Conservation (phyloP, 768 basidiomycete species). For the Suillus tomentosus region DNA sequence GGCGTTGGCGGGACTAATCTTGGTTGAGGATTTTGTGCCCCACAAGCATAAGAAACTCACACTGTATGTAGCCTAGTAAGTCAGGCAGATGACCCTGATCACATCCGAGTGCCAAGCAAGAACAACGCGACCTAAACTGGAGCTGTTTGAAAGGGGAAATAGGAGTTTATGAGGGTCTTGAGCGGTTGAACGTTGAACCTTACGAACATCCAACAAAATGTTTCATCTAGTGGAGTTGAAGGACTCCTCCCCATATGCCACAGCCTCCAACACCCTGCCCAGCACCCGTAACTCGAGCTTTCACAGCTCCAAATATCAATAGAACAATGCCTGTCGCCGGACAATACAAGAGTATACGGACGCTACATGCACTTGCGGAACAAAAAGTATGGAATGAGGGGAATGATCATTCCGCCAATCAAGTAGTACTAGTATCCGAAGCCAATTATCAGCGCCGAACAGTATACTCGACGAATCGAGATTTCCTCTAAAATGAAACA, state of each 20-base stretch:
- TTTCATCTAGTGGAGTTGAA: not conserved
- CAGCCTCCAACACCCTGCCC: constrained; percentile 64
- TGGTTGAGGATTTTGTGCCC: constrained; percentile 12
- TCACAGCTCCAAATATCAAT: constrained; percentile 84
- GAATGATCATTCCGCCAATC: constrained; percentile 83
- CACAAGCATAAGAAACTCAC: constrained; percentile 15
- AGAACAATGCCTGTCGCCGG: constrained; percentile 69
- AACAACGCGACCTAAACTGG: not conserved
- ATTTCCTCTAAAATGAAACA: constrained; percentile 69
- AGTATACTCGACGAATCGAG: constrained; percentile 78
- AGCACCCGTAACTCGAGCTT: constrained; percentile 78
- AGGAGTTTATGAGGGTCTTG: constrained; percentile 17
- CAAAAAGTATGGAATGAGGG: constrained; percentile 93
- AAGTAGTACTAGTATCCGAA: constrained; percentile 69
- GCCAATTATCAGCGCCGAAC: constrained; percentile 94
- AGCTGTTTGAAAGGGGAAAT: constrained; percentile 4
- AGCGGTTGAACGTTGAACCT: constrained; percentile 8
- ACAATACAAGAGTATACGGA: constrained; percentile 71
- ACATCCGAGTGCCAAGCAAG: constrained; percentile 16
- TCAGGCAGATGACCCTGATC: constrained; percentile 27
- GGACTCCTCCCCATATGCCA: constrained; percentile 63
- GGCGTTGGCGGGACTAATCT: constrained; percentile 11
- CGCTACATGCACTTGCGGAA: constrained; percentile 65
- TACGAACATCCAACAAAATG: not conserved
- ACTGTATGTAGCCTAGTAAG: not conserved